Evolutionary conservation across 1,139 yeast genomes (phyloP), one percentile per base, ranked within the genome.

Genomic region (Geotrichum aggregatum): DNA sequence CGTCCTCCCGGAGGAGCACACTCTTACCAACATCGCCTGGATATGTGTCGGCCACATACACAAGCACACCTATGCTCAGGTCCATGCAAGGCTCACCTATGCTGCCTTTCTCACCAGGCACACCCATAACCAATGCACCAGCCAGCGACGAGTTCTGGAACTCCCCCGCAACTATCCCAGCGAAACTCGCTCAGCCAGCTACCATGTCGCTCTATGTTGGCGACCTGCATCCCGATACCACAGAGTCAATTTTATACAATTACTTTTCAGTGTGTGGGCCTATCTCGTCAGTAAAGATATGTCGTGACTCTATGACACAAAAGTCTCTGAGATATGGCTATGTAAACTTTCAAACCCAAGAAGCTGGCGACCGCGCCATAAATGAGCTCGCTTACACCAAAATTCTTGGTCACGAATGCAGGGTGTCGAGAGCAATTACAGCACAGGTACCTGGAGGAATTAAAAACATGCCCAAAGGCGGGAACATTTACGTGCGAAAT

Each of bases 341-440:
- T 61, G 72, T 49, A 39, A 78, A 78, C 58, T 77, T 76, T 58
- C 60, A 58, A 1, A 63, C 66, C 33, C 63, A 63, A 22, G 58
- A 59, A 6, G 74, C 71, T 40, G 79, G 78, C 1, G 62, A 65
- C 11, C 28, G 34, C 3, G 81, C 80, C 1, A 66, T 73, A 31
- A 76, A 75, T 26, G 70, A 70, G 11, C 64, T 75, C 38, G 78
- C 76, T 57, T 78, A 76, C 58, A 70, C 73, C 2, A 60, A 60
- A 0, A 61, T 78, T 2, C 58, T 64, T 22, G 70, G 69, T 4
- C 68, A 70, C 31, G 81, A 77, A 52, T 71, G 79, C 39, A 67
- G 81, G 58, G 76, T 79, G 16, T 76, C 78, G 80, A 78, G 77
- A 1, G 76, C 80, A 0, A 56, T 77, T 52, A 72, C 78, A 58